Evolutionary conservation across 169 alveolate genomes (phyloP).

Genomic region (Eimeria sp.): DNA sequence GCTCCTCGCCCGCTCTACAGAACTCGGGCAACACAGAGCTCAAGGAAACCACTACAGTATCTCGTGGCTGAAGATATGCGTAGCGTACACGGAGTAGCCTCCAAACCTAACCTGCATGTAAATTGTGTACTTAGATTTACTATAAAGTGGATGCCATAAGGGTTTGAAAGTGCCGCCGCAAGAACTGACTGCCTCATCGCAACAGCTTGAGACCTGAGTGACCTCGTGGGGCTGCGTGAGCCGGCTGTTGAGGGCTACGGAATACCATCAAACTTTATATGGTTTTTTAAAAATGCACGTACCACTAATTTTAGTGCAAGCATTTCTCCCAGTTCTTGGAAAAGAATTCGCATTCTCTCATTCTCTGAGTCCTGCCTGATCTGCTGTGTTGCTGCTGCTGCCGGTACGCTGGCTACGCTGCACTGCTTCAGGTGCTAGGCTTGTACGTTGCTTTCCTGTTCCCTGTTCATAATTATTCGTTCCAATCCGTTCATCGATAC

Average conservation of each 20-base stretch:
- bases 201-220: neutral
- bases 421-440: neutral
- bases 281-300: neutral
- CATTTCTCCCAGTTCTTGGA: neutral
- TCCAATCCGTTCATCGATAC: neutral
- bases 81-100: neutral
- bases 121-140: neutral
- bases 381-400: neutral
- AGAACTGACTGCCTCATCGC: neutral
- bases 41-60: neutral
- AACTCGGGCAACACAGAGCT: neutral
- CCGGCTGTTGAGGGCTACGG: neutral
- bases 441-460: neutral
- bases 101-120: neutral
- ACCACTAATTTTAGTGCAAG: neutral
- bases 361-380: too few relatives aligned
- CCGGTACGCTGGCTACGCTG: neutral
- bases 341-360: neutral
- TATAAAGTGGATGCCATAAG: neutral
- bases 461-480: neutral
- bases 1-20: neutral
- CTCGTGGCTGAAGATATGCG: neutral
- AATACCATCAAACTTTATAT: neutral
- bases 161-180: neutral
- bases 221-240: slow-evolving; percentile 34